A percentile compares a stretch with the other conserved stretches of the same genome.
Conservation (phyloP, 1,284 basidiomycete species). For the Cutaneotrichosporon sp. region DNA sequence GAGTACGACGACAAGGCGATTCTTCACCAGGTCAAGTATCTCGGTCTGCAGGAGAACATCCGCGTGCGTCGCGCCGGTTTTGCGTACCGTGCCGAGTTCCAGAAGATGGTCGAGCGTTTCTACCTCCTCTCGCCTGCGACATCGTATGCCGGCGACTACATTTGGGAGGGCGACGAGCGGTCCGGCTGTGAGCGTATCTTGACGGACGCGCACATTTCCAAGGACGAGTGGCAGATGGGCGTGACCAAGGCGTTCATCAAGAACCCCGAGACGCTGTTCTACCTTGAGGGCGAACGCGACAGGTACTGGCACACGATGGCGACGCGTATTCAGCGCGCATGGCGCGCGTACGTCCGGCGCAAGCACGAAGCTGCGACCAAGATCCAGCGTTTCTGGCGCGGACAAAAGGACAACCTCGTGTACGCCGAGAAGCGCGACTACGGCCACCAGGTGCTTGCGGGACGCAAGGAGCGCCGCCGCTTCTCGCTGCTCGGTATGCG, state of each 20-base stretch:
- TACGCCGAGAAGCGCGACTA: constrained; percentile 88
- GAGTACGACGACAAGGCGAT: constrained; percentile 95
- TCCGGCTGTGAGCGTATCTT: constrained; percentile 91
- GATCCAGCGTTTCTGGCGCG: constrained; percentile 98
- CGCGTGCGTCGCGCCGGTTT: constrained; percentile 95
- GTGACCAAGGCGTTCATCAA: constrained; percentile 99
- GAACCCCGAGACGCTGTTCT: constrained; percentile 99
- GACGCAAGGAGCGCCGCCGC: constrained; percentile 86
- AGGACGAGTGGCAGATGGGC: constrained; percentile 99
- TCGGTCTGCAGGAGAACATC: constrained; percentile 98
- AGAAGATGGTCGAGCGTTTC: constrained; percentile 98
- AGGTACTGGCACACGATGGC: constrained; percentile 99
- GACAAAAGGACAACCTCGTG: constrained; percentile 87
- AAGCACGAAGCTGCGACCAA: constrained; percentile 90
- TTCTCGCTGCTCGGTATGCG: constrained; percentile 92
- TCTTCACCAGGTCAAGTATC: constrained; percentile 97
- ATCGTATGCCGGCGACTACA: constrained; percentile 98
- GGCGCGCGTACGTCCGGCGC: constrained; percentile 90
- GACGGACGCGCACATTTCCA: constrained; percentile 88
- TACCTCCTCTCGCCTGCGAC: constrained; percentile 92
- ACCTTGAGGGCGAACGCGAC: constrained; percentile 96
- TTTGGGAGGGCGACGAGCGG: constrained; percentile 84
- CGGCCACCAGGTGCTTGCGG: constrained; percentile 84
- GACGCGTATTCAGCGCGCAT: constrained; percentile 89
- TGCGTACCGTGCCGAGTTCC: constrained; percentile 80